These are phyloP conservation scores for Trametes polyzona DNA, from an alignment of 1,284 basidiomycete genomes.

Conservation along the genomic window DNA sequence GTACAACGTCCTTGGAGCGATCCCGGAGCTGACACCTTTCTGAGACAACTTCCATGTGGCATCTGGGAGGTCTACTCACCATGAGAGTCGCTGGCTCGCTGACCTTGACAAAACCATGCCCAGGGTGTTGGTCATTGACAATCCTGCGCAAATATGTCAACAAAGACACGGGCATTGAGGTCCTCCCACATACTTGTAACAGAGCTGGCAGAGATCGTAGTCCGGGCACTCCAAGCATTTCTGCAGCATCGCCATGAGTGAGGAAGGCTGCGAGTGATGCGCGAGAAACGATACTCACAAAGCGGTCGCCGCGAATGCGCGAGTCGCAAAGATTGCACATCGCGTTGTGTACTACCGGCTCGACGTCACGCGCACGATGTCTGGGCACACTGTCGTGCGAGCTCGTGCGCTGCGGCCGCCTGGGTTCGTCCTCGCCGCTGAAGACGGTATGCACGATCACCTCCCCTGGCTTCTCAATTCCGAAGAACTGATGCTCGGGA, in stretches of 20 bases:
- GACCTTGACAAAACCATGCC: constrained; percentile 77
- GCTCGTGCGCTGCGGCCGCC: neutral
- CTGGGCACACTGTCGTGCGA: neutral
- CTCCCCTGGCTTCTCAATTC: constrained; percentile 63
- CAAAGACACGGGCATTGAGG: neutral
- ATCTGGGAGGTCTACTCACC: constrained; percentile 39
- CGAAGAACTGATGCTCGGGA: constrained; percentile 63
- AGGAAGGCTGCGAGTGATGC: neutral
- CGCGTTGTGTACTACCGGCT: constrained; percentile 56
- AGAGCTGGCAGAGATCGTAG: constrained; percentile 74
- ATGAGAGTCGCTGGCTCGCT: constrained; percentile 59
- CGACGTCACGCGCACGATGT: constrained; percentile 8
- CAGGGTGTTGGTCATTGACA: constrained; percentile 72
- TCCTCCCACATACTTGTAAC: constrained; percentile 57
- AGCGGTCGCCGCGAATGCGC: constrained; percentile 66
- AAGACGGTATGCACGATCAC: constrained; percentile 66
- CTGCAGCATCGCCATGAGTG: constrained; percentile 38
- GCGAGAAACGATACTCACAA: constrained; percentile 37
- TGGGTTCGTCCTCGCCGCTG: constrained; percentile 41
- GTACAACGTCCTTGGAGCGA: constrained; percentile 16
- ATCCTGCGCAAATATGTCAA: constrained; percentile 47
- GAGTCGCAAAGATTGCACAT: constrained; percentile 79
- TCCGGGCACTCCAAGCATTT: constrained; percentile 79
- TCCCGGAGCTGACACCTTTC: constrained; percentile 19
- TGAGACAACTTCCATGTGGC: neutral